A percentile compares a stretch with the other conserved stretches of the same genome.
Evolutionary conservation across 257 asterid species (phyloP).

Genomic region (Capsicum baccatum): DNA sequence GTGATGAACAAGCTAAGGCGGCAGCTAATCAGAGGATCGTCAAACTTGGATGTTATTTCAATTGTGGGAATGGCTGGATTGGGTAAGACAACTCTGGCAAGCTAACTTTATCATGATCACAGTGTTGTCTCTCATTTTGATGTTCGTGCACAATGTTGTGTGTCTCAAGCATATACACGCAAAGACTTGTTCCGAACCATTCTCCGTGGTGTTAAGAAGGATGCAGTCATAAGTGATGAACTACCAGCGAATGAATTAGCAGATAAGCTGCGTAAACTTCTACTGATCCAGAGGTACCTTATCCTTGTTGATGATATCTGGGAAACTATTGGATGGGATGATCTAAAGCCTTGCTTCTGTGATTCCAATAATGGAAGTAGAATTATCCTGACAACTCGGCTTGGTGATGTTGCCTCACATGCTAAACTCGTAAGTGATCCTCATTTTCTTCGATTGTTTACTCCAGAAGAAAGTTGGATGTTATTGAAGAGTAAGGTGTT

Average conservation of each 20-base stretch:
- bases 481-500: constrained; percentile 37
- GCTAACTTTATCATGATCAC: constrained; percentile 5
- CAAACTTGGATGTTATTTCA: background rate
- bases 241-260: constrained; percentile 16
- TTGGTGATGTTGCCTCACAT: background rate
- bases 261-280: constrained; percentile 25
- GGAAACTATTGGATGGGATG: constrained; percentile 37
- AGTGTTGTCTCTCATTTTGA: constrained; percentile 11
- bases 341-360: background rate
- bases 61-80: constrained; percentile 16
- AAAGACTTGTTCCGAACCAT: constrained; percentile 34
- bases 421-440: background rate
- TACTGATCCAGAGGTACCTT: constrained; percentile 37
- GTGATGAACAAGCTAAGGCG: background rate
- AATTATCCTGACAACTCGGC: constrained; percentile 32
- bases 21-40: background rate
- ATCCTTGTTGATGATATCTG: constrained; percentile 55
- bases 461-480: constrained; percentile 40
- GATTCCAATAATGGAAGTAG: constrained; percentile 38
- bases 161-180: constrained; percentile 36
- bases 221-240: background rate
- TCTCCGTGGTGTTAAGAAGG: background rate
- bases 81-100: constrained; percentile 26
- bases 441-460: background rate
- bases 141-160: constrained; percentile 34